These are phyloP conservation scores for Celoporthe dispersa DNA, from an alignment of 2,329 filamentous ascomycete species.

Conservation along the genomic window DNA sequence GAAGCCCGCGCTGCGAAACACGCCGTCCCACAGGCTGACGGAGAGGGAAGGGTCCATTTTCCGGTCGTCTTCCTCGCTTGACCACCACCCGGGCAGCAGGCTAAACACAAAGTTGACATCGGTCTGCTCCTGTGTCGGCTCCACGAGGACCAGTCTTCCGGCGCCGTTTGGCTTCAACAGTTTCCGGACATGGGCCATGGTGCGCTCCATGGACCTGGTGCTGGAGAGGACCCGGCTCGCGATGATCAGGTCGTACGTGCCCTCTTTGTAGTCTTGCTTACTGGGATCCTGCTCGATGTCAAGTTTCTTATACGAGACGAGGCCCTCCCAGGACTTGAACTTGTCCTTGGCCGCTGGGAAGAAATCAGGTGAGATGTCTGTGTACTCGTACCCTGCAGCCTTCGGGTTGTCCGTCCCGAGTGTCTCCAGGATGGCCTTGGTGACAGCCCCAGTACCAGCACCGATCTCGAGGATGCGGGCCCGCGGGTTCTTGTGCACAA, in stretches of 20 bases:
- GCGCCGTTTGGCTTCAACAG: slow-evolving; percentile 40
- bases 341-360: slow-evolving; percentile 35
- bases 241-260: slow-evolving; percentile 40
- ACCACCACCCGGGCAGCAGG: slow-evolving; percentile 45
- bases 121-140: slow-evolving; percentile 28
- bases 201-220: slow-evolving; percentile 32
- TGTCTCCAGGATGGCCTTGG: slow-evolving; percentile 20
- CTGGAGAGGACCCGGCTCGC: slow-evolving; percentile 39
- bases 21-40: slow-evolving; percentile 7
- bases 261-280: slow-evolving; percentile 39
- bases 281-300: slow-evolving; percentile 38
- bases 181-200: slow-evolving; percentile 36
- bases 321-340: slow-evolving; percentile 35
- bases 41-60: slow-evolving; percentile 26
- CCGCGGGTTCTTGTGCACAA: slow-evolving; percentile 35
- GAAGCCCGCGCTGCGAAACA: slow-evolving; percentile 18
- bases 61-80: slow-evolving; percentile 22
- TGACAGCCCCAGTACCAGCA: slow-evolving; percentile 24
- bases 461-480: slow-evolving; percentile 26
- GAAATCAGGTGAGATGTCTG: slow-evolving; percentile 25
- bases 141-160: slow-evolving; percentile 37
- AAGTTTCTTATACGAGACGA: slow-evolving; percentile 36
- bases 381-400: slow-evolving; percentile 31
- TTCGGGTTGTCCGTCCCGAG: slow-evolving; percentile 19
- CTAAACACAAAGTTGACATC: slow-evolving; percentile 39